A percentile compares a stretch with the other conserved stretches of the same genome.
These are phyloP conservation scores for Phytophthora ohioensis DNA, from an alignment of 352 stramenopile genomes.

Conservation along the genomic window DNA sequence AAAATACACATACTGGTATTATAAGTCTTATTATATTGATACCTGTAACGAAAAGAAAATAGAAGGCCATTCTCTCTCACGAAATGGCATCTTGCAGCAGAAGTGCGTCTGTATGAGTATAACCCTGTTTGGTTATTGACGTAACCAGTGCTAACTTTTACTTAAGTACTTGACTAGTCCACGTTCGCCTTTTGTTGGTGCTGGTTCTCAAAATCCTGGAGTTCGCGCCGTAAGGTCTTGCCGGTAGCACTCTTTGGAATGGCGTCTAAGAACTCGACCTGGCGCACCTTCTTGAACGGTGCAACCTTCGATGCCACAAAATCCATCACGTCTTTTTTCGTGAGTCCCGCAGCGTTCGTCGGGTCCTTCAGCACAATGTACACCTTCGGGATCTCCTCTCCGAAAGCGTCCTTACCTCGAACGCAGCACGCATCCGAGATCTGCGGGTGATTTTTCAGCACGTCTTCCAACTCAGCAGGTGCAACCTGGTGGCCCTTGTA, in stretches of 20 bases:
- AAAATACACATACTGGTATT: too few species aligned
- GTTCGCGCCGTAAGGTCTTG: conserved; percentile 91
- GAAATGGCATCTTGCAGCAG: too few species aligned
- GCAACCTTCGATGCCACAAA: conserved; percentile 88
- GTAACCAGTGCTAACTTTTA: too few species aligned
- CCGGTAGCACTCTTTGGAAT: conserved; percentile 92
- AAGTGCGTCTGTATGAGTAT: too few species aligned
- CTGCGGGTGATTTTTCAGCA: conserved; percentile 84
- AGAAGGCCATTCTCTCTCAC: too few species aligned
- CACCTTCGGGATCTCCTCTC: conserved; percentile 91
- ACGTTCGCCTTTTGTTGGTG: conserved; percentile 27
- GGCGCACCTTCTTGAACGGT: conserved; percentile 89
- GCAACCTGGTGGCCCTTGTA: conserved; percentile 93
- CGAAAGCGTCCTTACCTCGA: conserved; percentile 68
- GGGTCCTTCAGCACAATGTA: conserved; percentile 87
- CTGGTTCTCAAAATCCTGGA: conserved; percentile 60
- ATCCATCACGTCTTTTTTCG: conserved; percentile 78
- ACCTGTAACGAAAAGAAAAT: too few species aligned
- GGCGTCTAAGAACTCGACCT: conserved; percentile 84
- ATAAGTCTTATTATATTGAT: too few species aligned
- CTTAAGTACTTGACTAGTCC: neutral
- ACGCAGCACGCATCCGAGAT: conserved; percentile 85
- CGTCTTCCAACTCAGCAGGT: conserved; percentile 92
- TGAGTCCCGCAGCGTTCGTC: conserved; percentile 42
- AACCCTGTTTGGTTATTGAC: too few species aligned